A percentile compares a stretch with the other conserved stretches of the same genome.
Evolutionary conservation across 352 stramenopile species (phyloP).

Genomic region (Phytophthora fragariae): DNA sequence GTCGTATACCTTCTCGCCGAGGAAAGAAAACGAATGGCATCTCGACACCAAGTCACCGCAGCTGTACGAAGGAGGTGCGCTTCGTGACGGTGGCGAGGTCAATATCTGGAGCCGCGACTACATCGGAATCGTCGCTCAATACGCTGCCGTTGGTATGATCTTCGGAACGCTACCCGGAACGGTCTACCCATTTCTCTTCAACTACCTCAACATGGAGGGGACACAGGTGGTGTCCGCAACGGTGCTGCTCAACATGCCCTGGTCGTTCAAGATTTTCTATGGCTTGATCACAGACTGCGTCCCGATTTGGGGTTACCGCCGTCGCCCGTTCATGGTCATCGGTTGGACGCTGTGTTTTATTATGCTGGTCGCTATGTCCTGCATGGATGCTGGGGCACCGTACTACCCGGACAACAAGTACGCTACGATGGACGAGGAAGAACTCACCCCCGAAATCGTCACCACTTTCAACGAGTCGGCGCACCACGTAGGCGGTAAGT

Average conservation of each 20-base stretch:
- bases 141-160: conserved; percentile 49
- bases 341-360: conserved; percentile 51
- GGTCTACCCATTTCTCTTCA: conserved; percentile 55
- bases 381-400: conserved; percentile 37
- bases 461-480: conserved; percentile 42
- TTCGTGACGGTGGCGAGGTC: conserved; percentile 26
- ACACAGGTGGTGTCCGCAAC: conserved; percentile 47
- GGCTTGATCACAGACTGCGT: conserved; percentile 57
- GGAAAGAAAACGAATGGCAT: conserved; percentile 29
- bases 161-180: conserved; percentile 49
- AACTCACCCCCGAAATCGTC: conserved; percentile 32
- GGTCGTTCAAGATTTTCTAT: conserved; percentile 66
- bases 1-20: conserved; percentile 9
- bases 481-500: conserved; percentile 41
- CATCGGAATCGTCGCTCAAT: conserved; percentile 51
- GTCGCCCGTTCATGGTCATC: conserved; percentile 63
- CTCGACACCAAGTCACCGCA: conserved; percentile 24
- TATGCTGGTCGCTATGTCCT: conserved; percentile 52
- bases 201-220: conserved; percentile 59
- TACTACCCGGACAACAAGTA: conserved; percentile 55
- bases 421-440: conserved; percentile 27
- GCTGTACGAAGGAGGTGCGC: conserved; percentile 25
- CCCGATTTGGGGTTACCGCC: conserved; percentile 57
- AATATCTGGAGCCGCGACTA: conserved; percentile 50
- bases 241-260: conserved; percentile 51